Conservation (phyloP, 2,329 filamentous ascomycete species). For the Knufia fluminis region DNA sequence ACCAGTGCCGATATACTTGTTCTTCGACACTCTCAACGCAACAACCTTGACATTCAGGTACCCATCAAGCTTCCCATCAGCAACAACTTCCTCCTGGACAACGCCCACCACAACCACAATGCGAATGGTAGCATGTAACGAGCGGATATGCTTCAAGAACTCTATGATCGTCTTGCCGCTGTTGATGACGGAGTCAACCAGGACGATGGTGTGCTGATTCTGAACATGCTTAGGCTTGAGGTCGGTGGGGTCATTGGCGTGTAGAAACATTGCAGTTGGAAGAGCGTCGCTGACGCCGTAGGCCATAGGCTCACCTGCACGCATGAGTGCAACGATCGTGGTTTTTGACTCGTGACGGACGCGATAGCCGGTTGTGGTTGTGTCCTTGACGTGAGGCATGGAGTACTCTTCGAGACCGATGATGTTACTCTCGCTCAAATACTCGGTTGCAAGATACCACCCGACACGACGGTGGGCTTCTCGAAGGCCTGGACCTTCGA, state of each 20-base stretch:
- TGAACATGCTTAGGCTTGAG: slow-evolving; percentile 36
- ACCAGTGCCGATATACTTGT: slow-evolving; percentile 45
- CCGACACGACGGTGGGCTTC: slow-evolving; percentile 43
- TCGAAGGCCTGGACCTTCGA: slow-evolving; percentile 40
- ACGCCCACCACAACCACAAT: slow-evolving; percentile 50
- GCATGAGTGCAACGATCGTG: slow-evolving; percentile 52
- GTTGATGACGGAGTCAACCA: slow-evolving; percentile 52
- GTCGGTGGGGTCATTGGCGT: slow-evolving; percentile 34
- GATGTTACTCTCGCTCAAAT: slow-evolving; percentile 30
- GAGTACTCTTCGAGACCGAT: slow-evolving; percentile 43
- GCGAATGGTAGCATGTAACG: slow-evolving; percentile 30
- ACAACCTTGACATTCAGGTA: slow-evolving; percentile 35
- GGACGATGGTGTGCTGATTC: slow-evolving; percentile 34
- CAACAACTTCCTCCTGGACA: slow-evolving; percentile 36
- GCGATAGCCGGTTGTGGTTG: slow-evolving; percentile 36
- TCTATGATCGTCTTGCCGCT: slow-evolving; percentile 42
- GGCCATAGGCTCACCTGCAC: slow-evolving; percentile 54
- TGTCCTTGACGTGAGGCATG: slow-evolving; percentile 46
- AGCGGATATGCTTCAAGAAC: slow-evolving; percentile 42
- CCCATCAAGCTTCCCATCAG: slow-evolving; percentile 18
- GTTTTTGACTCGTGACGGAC: slow-evolving; percentile 42
- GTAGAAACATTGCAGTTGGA: slow-evolving; percentile 43
- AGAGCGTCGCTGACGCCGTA: slow-evolving; percentile 48
- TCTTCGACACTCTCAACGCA: slow-evolving; percentile 47
- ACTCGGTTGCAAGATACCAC: slow-evolving; percentile 45